Base-by-base conservation (phyloP, 495 filamentous ascomycete genomes). In the Podospora sp. region DNA sequence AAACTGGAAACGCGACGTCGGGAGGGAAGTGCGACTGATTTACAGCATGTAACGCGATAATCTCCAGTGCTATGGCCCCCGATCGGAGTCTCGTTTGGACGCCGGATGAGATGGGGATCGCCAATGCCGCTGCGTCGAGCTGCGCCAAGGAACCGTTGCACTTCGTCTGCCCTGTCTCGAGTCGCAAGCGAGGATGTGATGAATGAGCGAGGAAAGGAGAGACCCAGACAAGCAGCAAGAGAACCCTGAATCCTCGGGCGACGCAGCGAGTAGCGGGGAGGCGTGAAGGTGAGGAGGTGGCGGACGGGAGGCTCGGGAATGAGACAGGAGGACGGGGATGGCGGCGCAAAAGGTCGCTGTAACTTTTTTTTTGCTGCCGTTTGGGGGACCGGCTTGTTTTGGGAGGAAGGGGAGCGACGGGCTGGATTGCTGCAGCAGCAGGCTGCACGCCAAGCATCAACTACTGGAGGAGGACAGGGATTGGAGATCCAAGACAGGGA, bases 301-400 rank as follows among this genome's bases (percentile, higher is more conserved):
- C 62, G 62, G 69, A 62, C 69, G 72, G 72, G 69, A 62, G 57
- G 69, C 64, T 71, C 72, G 72, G 72, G 64, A 53, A 65, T 62
- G 62, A 62, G 65, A 51, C 35, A 58, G 53, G 66, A 68, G 65
- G 57, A 67, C 62, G 62, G 53, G 63, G 63, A 65, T 63, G 68
- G 65, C 56, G 65, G 67, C 50, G 62, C 62, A 53, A 69, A 60
- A 65, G n/a, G 55, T 57, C 27, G 60, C 69, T 61, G 72, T 71
- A 69, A 72, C 70, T 75, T 74, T 74, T 77, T 77, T 76, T 72
- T 70, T 66, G 62, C 57, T 68, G 66, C 73, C 67, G 69, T 67
- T 72, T 74, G 65, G 72, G 72, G 62, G 58, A 55, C 56, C 50
- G 53, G 52, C 36, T 52, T 68, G 70, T 72, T 71, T 72, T 63